These are phyloP conservation scores for Ramularia endophylla DNA, from an alignment of 2,329 filamentous ascomycete genomes.

Conservation along the genomic window DNA sequence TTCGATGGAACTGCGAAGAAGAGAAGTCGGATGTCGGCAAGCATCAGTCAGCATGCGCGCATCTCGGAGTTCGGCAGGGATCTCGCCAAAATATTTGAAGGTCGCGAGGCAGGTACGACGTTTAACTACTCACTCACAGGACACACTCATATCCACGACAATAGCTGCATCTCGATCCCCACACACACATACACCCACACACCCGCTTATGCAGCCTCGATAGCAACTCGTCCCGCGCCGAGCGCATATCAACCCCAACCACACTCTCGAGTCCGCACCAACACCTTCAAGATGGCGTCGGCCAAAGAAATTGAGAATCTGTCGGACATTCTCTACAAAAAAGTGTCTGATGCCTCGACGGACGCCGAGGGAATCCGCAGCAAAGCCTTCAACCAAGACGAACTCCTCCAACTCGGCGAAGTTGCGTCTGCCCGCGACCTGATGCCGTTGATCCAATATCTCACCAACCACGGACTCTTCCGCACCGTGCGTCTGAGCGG, in stretches of 20 bases:
- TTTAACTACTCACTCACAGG: too few species aligned
- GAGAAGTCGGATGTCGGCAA: background rate
- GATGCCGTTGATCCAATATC: slow-evolving; percentile 27
- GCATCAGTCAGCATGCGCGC: too few species aligned
- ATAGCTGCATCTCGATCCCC: too few species aligned
- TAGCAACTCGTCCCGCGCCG: too few species aligned
- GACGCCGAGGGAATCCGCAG: slow-evolving; percentile 23
- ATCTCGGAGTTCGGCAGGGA: too few species aligned
- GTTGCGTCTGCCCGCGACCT: slow-evolving; percentile 20
- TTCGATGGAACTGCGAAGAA: background rate
- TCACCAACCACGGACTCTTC: slow-evolving; percentile 27
- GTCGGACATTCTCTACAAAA: slow-evolving; percentile 26
- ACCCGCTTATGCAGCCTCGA: too few species aligned
- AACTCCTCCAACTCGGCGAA: slow-evolving; percentile 23
- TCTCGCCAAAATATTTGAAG: too few species aligned
- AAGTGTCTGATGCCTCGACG: slow-evolving; percentile 16
- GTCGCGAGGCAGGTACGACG: too few species aligned
- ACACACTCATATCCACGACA: too few species aligned
- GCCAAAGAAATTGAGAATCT: slow-evolving; percentile 12
- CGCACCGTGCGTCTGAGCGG: slow-evolving; percentile 26
- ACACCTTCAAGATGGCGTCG: background rate
- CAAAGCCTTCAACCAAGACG: slow-evolving; percentile 29
- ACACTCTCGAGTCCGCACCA: too few species aligned
- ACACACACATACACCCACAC: too few species aligned
- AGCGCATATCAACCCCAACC: too few species aligned